A percentile compares a stretch with the other conserved stretches of the same genome.
These are phyloP conservation scores for Rosa multiflora DNA, from an alignment of 306 rosid species.

Conservation along the genomic window DNA sequence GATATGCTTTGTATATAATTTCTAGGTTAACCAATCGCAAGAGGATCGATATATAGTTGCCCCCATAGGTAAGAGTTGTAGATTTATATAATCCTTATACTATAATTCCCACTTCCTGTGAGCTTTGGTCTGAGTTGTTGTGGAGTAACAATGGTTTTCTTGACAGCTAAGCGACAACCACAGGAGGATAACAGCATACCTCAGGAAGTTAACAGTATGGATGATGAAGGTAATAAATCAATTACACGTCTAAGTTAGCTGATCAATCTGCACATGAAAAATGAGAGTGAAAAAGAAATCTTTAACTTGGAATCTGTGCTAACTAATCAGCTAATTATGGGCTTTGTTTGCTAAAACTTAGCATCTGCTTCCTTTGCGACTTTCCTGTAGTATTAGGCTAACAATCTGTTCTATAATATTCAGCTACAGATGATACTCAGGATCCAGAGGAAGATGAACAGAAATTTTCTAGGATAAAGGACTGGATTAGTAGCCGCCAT, in stretches of 20 bases:
- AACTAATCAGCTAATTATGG: background rate
- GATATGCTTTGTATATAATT: constrained; percentile 20
- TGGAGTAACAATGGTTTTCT: constrained; percentile 14
- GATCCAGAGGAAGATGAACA: constrained; percentile 79
- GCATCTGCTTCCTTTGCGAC: background rate
- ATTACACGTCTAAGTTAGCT: constrained; percentile 9
- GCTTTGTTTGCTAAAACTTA: background rate
- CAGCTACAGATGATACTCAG: constrained; percentile 67
- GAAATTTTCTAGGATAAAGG: constrained; percentile 66
- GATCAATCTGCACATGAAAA: constrained; percentile 4
- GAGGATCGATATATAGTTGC: constrained; percentile 67
- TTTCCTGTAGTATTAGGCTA: background rate
- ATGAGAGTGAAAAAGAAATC: background rate
- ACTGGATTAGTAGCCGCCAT: constrained; percentile 68
- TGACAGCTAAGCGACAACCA: constrained; percentile 59
- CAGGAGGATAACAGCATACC: constrained; percentile 43
- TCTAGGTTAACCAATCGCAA: constrained; percentile 65
- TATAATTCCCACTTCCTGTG: constrained; percentile 7
- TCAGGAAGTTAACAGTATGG: constrained; percentile 46
- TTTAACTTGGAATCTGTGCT: background rate
- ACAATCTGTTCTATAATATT: constrained; percentile 10
- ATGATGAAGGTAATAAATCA: constrained; percentile 64
- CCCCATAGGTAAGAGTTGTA: constrained; percentile 55
- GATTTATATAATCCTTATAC: background rate
- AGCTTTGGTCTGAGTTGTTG: constrained; percentile 15